Percentiles rank a stretch among this genome's conserved stretches.
phyloP scores from a whole-genome alignment of 2,329 filamentous ascomycete species.

The Blumeria hordei region DNA sequence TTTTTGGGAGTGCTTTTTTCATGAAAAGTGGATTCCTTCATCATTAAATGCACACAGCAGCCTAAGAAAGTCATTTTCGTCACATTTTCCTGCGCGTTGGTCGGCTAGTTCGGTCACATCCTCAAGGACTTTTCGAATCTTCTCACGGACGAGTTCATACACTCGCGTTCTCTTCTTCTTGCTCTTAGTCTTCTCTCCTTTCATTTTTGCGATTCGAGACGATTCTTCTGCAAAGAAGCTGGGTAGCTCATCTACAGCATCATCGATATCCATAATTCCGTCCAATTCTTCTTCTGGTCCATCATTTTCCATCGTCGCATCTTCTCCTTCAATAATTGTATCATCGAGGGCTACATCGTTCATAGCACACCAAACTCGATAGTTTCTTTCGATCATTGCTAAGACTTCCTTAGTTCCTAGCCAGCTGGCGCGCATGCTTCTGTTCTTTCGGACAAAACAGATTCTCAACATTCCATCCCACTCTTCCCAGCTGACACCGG shows the following conservation, averaged over 20 bases:
- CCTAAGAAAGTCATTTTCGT: slow-evolving; percentile 78
- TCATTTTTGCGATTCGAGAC: slow-evolving; percentile 15
- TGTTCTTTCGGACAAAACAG: slow-evolving; percentile 73
- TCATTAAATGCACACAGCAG: slow-evolving; percentile 65
- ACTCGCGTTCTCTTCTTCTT: slow-evolving; percentile 59
- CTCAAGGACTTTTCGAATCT: slow-evolving; percentile 67
- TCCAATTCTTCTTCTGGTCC: slow-evolving; percentile 24
- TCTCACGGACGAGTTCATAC: slow-evolving; percentile 58
- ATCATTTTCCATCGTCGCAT: slow-evolving; percentile 21
- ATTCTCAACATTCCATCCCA: slow-evolving; percentile 78
- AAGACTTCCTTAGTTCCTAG: slow-evolving; percentile 60
- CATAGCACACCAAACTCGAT: slow-evolving; percentile 71
- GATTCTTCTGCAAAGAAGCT: slow-evolving; percentile 54
- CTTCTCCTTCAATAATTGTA: slow-evolving; percentile 21
- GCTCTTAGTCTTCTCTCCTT: slow-evolving; percentile 33
- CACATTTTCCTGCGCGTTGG: slow-evolving; percentile 62
- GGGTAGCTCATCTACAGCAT: slow-evolving; percentile 43
- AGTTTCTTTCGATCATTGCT: slow-evolving; percentile 67
- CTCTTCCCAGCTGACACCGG: slow-evolving; percentile 79
- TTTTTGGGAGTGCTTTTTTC: slow-evolving; percentile 1
- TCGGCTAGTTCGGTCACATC: slow-evolving; percentile 59
- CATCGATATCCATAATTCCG: slow-evolving; percentile 26
- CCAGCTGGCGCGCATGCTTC: slow-evolving; percentile 63
- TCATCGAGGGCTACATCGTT: slow-evolving; percentile 63
- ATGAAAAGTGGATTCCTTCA: slow-evolving; percentile 66